Evolutionary conservation across 352 stramenopile species (phyloP), one percentile per base, ranked within the genome.

Genomic region (Phytophthora pluvialis): DNA sequence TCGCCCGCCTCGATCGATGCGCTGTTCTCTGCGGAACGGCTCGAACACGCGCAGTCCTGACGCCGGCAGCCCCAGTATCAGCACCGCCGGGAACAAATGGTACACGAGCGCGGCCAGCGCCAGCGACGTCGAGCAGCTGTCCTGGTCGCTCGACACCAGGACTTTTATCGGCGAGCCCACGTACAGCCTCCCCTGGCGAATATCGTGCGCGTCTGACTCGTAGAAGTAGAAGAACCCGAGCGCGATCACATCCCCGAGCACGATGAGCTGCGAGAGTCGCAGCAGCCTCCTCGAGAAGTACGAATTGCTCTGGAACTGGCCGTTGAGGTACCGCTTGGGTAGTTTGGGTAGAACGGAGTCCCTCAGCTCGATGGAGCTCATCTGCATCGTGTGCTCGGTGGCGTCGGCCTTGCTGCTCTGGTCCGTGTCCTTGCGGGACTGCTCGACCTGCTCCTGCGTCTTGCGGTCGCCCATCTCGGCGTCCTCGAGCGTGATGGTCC

Each of bases 271-370:
- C 50, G 81, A 81, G 10, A 85, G 76, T 8, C 81, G 67, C 44
- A 93, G 57, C 33, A 93, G 50, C 12, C 73, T 71, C 28, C 86
- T 77, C 8, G 86, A 77, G 57, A 95, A 95, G 71, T 93, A 95
- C 45, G 84, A 93, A 71, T 95, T 95, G 53, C 83, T 65, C 35
- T 85, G 84, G 75, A 81, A 94, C 53, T 79, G 71, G 28, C 78
- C 68, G 61, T 75, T 81, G 38, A 89, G 72, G 54, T 83, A 89
- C 10, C 50, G 60, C 28, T 36, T 58, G 9, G 80, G 80, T 59
- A 87, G 51, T 46, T 65, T 59, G 15, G 53, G 67, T 39, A 68
- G 50, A 32, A 64, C 59, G 3, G 72, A 76, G 18, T 68, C 63
- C 5, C 64, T 45, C 7, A 71, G 28, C 6, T 61, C 58, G 16